Conservation (phyloP, 768 basidiomycete genomes). For the Leccinum subgranulosum region DNA sequence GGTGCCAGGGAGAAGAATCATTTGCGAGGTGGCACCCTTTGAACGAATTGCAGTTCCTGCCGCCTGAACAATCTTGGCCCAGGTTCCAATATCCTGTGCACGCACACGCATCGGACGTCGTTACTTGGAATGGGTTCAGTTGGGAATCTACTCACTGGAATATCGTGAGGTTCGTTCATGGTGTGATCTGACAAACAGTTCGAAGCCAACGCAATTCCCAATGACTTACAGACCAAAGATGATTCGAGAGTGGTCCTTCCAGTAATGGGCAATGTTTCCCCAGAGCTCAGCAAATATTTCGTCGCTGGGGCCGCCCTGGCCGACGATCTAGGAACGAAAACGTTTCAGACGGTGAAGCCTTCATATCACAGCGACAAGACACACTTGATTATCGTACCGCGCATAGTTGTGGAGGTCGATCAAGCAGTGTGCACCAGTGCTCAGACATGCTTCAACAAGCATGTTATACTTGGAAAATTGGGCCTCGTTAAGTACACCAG, state of each 20-base stretch:
- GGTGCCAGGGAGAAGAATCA: slow-evolving; percentile 58
- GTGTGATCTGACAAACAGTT: slow-evolving; percentile 21
- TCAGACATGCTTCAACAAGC: slow-evolving; percentile 37
- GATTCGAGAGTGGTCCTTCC: slow-evolving; percentile 38
- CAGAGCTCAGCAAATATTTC: slow-evolving; percentile 52
- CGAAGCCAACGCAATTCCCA: not conserved
- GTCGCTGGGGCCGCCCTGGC: slow-evolving; percentile 60
- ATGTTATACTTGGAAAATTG: slow-evolving; percentile 54
- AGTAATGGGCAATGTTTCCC: slow-evolving; percentile 50
- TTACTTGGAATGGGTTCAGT: slow-evolving; percentile 46
- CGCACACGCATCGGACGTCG: not conserved
- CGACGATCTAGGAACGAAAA: slow-evolving; percentile 41
- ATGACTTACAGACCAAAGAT: slow-evolving; percentile 49
- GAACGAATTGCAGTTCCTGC: slow-evolving; percentile 63
- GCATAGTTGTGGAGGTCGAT: slow-evolving; percentile 65
- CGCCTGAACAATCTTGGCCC: slow-evolving; percentile 53
- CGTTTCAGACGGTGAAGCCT: slow-evolving; percentile 5
- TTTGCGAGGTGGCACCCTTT: slow-evolving; percentile 47
- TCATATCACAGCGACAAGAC: not conserved
- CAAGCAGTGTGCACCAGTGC: slow-evolving; percentile 49
- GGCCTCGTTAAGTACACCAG: slow-evolving; percentile 39
- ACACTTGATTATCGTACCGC: slow-evolving; percentile 46
- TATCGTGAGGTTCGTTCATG: slow-evolving; percentile 66
- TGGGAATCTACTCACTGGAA: slow-evolving; percentile 42
- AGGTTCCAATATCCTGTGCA: slow-evolving; percentile 39